These are phyloP conservation scores for Boeremia lycopersici DNA, from an alignment of 2,329 filamentous ascomycete genomes.

Conservation along the genomic window DNA sequence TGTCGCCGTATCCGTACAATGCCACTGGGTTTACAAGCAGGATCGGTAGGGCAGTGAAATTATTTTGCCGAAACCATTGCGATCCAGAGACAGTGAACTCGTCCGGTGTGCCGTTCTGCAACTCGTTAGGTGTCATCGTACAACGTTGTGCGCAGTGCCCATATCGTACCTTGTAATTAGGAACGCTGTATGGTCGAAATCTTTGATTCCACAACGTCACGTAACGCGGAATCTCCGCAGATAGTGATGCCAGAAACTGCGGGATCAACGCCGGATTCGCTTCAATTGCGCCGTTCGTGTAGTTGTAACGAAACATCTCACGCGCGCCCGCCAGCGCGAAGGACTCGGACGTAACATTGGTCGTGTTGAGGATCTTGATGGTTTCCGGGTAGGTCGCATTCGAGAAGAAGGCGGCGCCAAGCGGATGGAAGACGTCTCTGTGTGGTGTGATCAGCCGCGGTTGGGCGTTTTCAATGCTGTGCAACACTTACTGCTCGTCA, in stretches of 20 bases:
- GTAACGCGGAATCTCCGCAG: slow-evolving; percentile 45
- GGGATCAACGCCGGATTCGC: slow-evolving; percentile 28
- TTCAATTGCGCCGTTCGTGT: slow-evolving; percentile 36
- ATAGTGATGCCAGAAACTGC: slow-evolving; percentile 31
- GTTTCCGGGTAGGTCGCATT: slow-evolving; percentile 46
- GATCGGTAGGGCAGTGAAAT: slow-evolving; percentile 44
- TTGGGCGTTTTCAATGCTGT: slow-evolving; percentile 28
- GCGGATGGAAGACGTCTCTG: slow-evolving; percentile 48
- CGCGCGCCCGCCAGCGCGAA: slow-evolving; percentile 43
- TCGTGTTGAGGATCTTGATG: slow-evolving; percentile 42
- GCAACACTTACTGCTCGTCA: slow-evolving; percentile 45
- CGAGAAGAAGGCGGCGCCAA: slow-evolving; percentile 49
- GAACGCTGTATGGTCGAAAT: slow-evolving; percentile 40
- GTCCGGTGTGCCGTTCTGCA: slow-evolving; percentile 45
- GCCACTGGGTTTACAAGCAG: slow-evolving; percentile 45
- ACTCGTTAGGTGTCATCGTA: slow-evolving; percentile 23
- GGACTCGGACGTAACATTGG: slow-evolving; percentile 39
- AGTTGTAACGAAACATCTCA: slow-evolving; percentile 44
- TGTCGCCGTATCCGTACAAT: slow-evolving; percentile 48
- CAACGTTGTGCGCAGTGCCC: slow-evolving; percentile 7
- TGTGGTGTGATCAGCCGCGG: slow-evolving; percentile 42
- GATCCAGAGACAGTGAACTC: slow-evolving; percentile 43
- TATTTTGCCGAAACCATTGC: slow-evolving; percentile 45
- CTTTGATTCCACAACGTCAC: slow-evolving; percentile 39
- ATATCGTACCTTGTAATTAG: slow-evolving; percentile 44